Evolutionary conservation across 169 alveolate genomes (phyloP).

Genomic region (Eimeria sp.): DNA sequence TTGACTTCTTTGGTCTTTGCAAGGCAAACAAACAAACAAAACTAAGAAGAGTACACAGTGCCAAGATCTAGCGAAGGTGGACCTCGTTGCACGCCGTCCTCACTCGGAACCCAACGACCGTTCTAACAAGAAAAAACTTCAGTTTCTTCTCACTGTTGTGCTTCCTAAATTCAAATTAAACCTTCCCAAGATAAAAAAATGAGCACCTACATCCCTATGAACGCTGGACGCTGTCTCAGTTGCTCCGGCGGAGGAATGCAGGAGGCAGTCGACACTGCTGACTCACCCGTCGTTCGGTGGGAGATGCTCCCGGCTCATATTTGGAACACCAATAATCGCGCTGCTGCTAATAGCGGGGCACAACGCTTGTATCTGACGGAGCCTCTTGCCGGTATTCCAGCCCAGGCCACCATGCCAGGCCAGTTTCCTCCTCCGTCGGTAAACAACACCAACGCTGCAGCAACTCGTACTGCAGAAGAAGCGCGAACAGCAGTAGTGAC

Average conservation of each 20-base stretch:
- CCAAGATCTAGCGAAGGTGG: neutral
- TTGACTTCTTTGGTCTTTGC: neutral
- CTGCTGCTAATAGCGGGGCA: neutral
- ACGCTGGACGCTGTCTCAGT: neutral
- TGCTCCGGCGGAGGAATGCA: neutral
- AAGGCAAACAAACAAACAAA: neutral
- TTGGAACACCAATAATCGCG: neutral
- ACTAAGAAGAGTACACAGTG: too few relatives aligned
- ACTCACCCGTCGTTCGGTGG: conserved; percentile 10
- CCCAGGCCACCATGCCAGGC: neutral
- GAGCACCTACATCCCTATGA: neutral
- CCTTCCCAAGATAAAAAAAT: neutral
- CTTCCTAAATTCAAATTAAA: neutral
- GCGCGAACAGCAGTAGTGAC: neutral
- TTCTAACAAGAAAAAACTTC: neutral
- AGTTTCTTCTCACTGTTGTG: neutral
- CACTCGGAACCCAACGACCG: neutral
- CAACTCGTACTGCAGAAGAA: neutral
- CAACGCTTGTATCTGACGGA: neutral
- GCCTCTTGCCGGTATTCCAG: conserved; percentile 21
- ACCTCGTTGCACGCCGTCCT: neutral
- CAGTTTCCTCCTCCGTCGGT: neutral
- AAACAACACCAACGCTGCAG: neutral
- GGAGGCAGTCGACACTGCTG: neutral
- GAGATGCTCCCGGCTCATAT: conserved; percentile 16